Evolutionary conservation across 108 stramenopile genomes (phyloP).

Genomic region (Tribonema minus): DNA sequence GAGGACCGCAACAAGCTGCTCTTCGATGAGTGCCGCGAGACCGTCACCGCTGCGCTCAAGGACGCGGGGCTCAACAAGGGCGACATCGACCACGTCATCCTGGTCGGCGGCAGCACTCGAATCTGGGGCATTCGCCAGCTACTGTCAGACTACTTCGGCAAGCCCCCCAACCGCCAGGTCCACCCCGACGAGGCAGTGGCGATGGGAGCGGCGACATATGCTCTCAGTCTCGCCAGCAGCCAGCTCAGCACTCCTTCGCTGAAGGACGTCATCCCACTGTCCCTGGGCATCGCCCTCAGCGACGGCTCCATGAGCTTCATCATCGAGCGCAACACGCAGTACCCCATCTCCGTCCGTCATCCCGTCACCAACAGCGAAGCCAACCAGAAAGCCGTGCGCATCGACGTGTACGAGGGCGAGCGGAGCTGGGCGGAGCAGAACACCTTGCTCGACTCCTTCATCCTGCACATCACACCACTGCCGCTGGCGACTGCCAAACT

Average conservation of each 20-base stretch:
- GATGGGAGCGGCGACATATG: not conserved
- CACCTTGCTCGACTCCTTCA: slow-evolving; percentile 98
- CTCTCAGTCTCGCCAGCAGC: too few relatives aligned
- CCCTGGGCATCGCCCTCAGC: slow-evolving; percentile 92
- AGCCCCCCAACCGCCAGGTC: not conserved
- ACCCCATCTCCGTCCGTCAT: slow-evolving; percentile 94
- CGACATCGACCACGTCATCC: slow-evolving; percentile 70
- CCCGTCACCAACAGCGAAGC: slow-evolving; percentile 98
- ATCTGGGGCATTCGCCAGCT: slow-evolving; percentile 79
- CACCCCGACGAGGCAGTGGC: not conserved
- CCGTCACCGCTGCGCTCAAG: slow-evolving; percentile 72
- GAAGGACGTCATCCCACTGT: slow-evolving; percentile 90
- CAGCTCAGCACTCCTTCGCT: slow-evolving; percentile 83
- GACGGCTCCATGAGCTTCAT: slow-evolving; percentile 94
- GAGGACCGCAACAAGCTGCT: slow-evolving; percentile 79
- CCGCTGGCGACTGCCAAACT: too few relatives aligned
- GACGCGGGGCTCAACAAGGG: slow-evolving; percentile 94
- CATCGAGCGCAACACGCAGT: slow-evolving; percentile 88
- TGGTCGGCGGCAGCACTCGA: slow-evolving; percentile 96
- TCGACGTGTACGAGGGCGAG: slow-evolving; percentile 98
- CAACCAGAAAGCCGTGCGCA: slow-evolving; percentile 98
- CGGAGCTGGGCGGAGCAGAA: slow-evolving; percentile 97
- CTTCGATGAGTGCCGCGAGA: slow-evolving; percentile 97
- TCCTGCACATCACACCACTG: slow-evolving; percentile 95
- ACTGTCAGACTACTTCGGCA: not conserved